Percentiles rank a stretch among this genome's conserved stretches.
phyloP scores from a whole-genome alignment of 2,329 filamentous ascomycete species.

The Colletotrichum theobromicola region DNA sequence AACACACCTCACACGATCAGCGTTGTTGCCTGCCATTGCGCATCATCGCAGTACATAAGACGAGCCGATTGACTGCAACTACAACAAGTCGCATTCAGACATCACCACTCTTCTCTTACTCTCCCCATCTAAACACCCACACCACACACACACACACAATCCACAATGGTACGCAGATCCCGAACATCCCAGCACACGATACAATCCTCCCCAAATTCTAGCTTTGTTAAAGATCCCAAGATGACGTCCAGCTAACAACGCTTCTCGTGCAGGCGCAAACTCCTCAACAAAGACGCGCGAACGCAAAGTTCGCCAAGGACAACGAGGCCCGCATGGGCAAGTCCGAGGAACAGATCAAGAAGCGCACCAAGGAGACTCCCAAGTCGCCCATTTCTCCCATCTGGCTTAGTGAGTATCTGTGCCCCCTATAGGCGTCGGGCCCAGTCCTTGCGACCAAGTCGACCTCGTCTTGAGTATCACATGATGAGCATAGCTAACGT shows the following conservation, averaged over 20 bases:
- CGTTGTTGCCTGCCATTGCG: background rate
- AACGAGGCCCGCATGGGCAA: conserved; percentile 80
- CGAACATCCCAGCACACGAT: background rate
- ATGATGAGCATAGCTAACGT: background rate
- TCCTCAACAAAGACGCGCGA: conserved; percentile 80
- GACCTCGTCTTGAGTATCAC: background rate
- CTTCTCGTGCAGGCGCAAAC: conserved; percentile 71
- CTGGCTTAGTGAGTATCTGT: conserved; percentile 61
- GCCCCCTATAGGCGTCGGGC: background rate
- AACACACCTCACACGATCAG: background rate
- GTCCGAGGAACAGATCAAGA: conserved; percentile 68
- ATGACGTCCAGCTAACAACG: background rate
- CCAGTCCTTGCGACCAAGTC: background rate
- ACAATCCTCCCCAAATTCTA: background rate
- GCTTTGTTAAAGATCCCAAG: background rate
- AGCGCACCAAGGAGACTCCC: conserved; percentile 56
- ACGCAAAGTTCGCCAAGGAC: conserved; percentile 77
- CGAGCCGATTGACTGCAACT: background rate
- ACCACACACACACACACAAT: background rate
- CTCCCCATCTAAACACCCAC: background rate
- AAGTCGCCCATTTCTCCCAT: conserved; percentile 70
- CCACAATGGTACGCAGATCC: conserved; percentile 24
- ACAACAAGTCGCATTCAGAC: background rate
- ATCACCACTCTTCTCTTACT: background rate
- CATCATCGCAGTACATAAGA: background rate